phyloP scores from a whole-genome alignment of 192 early-diverging fungal species.

The Backusella sp. region DNA sequence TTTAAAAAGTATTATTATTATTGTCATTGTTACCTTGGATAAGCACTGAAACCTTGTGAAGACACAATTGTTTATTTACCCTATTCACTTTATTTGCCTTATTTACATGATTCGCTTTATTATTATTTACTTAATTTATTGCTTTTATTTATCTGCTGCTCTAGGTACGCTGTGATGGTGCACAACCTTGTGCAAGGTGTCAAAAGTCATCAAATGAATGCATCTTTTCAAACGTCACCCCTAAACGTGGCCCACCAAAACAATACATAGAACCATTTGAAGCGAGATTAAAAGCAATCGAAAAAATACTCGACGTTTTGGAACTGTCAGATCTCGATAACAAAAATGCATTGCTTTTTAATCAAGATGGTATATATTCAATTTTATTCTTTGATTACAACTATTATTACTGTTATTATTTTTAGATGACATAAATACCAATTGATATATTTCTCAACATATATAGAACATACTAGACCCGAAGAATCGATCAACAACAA shows the following conservation, averaged over 20 bases:
- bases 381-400: neutral
- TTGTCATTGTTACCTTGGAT: neutral
- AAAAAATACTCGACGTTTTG: constrained; percentile 17
- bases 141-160: neutral
- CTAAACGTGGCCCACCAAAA: constrained; percentile 35
- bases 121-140: too few relatives aligned
- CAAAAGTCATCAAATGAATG: constrained; percentile 25
- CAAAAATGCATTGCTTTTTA: neutral
- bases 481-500: neutral
- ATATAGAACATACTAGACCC: neutral
- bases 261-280: constrained; percentile 33
- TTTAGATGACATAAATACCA: neutral
- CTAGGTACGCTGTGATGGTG: constrained; percentile 40
- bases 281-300: constrained; percentile 23
- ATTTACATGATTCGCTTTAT: too few relatives aligned
- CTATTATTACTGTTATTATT: neutral
- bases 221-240: constrained; percentile 27
- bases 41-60: neutral
- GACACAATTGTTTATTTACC: neutral
- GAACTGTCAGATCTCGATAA: neutral
- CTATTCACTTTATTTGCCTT: neutral
- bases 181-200: constrained; percentile 34
- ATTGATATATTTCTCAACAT: neutral
- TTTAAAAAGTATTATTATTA: neutral
- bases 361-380: neutral